A percentile compares a stretch with the other conserved stretches of the same genome.
Evolutionary conservation across 352 stramenopile species (phyloP).

Genomic region (Discostella stelligera): DNA sequence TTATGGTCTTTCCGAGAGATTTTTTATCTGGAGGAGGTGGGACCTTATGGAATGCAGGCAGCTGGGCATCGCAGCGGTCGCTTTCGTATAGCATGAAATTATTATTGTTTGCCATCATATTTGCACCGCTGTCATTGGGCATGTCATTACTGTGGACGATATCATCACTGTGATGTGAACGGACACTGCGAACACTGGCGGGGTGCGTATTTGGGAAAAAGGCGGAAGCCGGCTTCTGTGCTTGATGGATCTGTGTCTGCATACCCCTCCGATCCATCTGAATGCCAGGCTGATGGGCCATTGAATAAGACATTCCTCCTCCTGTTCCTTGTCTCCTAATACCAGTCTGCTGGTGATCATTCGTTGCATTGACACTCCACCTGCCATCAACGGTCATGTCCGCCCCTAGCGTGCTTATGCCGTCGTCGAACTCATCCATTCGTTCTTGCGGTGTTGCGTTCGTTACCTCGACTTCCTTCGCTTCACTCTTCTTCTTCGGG

Average conservation of each 20-base stretch:
- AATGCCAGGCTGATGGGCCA: no score
- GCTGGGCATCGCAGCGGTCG: slow-evolving; percentile 17
- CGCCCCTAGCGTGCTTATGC: neutral
- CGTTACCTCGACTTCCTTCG: neutral
- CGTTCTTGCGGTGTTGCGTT: neutral
- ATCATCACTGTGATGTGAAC: neutral
- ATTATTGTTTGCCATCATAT: slow-evolving; percentile 1
- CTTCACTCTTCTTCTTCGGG: neutral
- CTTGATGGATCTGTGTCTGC: no score
- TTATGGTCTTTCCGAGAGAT: slow-evolving; percentile 14
- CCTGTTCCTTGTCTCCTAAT: no score
- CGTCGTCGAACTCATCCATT: neutral
- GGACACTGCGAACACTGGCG: neutral
- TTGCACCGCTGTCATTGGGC: neutral
- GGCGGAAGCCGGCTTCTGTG: no score
- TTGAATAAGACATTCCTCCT: no score
- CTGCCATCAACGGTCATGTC: neutral
- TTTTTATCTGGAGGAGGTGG: neutral
- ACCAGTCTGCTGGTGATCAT: no score
- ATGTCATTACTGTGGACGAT: neutral
- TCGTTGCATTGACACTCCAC: no score
- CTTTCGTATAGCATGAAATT: slow-evolving; percentile 18
- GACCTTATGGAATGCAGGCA: slow-evolving; percentile 18
- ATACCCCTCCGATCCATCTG: no score
- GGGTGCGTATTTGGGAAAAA: no score